phyloP scores from a whole-genome alignment of 331 rosid genomes.

The Spiraea crenata region DNA sequence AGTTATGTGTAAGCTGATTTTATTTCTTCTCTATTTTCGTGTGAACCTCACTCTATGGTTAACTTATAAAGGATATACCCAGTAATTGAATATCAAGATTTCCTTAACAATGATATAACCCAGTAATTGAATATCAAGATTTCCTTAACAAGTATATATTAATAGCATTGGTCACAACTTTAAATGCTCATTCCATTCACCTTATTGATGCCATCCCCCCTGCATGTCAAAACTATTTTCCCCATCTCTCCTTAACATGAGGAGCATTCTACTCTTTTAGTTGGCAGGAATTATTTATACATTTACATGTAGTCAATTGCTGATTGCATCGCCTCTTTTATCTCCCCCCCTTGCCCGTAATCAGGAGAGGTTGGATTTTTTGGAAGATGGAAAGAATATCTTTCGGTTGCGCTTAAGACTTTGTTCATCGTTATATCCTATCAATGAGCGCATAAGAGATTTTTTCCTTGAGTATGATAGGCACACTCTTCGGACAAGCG shows the following conservation, averaged over 20 bases:
- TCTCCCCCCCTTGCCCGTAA: slow-evolving; percentile 21
- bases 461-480: slow-evolving; percentile 96
- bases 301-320: slow-evolving; percentile 8
- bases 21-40: background rate
- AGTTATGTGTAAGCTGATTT: background rate
- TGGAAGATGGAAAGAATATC: slow-evolving; percentile 95
- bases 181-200: background rate
- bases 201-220: background rate
- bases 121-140: background rate
- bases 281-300: slow-evolving; percentile 1
- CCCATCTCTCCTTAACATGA: background rate
- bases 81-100: background rate
- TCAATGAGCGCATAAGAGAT: slow-evolving; percentile 91
- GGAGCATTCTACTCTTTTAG: slow-evolving; percentile 7
- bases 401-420: slow-evolving; percentile 84
- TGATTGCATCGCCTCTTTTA: slow-evolving; percentile 14
- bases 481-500: slow-evolving; percentile 97
- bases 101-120: background rate
- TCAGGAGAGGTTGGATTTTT: slow-evolving; percentile 95
- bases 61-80: background rate
- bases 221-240: background rate
- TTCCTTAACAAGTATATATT: background rate
- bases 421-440: slow-evolving; percentile 90
- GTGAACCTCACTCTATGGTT: background rate
- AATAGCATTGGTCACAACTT: background rate